Evolutionary conservation across 2,329 filamentous ascomycete genomes (phyloP).

Genomic region (Botrytis deweyae): DNA sequence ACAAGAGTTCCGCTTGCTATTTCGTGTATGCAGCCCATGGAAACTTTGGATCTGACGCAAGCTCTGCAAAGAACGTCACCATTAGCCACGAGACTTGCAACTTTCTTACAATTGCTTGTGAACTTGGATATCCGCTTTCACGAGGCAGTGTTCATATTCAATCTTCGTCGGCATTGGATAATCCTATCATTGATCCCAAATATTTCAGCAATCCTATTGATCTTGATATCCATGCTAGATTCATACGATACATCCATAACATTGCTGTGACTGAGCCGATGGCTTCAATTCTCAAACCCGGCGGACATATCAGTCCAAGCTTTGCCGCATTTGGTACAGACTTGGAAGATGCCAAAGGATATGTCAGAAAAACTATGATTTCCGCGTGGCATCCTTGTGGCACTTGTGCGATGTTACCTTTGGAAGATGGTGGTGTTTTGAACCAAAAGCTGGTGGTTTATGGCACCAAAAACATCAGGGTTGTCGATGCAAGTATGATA

Average conservation of each 20-base stretch:
- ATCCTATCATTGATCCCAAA: slow-evolving; percentile 44
- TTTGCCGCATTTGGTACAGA: slow-evolving; percentile 5
- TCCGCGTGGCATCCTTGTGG: slow-evolving; percentile 24
- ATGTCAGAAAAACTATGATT: not conserved
- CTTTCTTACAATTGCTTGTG: slow-evolving; percentile 54
- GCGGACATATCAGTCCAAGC: not conserved
- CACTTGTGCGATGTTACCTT: slow-evolving; percentile 28
- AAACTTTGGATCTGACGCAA: not conserved
- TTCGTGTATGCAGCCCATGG: not conserved
- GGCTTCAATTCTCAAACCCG: slow-evolving; percentile 37
- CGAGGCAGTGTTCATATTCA: slow-evolving; percentile 45
- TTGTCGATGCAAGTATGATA: slow-evolving; percentile 32
- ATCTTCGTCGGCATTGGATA: slow-evolving; percentile 36
- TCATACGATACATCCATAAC: slow-evolving; percentile 40
- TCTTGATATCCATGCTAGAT: slow-evolving; percentile 42
- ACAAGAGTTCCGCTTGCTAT: slow-evolving; percentile 1
- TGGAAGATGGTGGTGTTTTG: slow-evolving; percentile 27
- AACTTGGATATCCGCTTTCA: slow-evolving; percentile 43
- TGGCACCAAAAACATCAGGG: slow-evolving; percentile 24
- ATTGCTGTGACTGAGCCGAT: slow-evolving; percentile 39
- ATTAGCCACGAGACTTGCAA: slow-evolving; percentile 40
- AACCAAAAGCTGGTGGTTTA: slow-evolving; percentile 26
- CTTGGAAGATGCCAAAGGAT: slow-evolving; percentile 2
- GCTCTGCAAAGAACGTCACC: not conserved
- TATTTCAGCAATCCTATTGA: slow-evolving; percentile 47